These are phyloP conservation scores for Sonneratia caseolaris DNA, from an alignment of 345 rosid species.

Conservation along the genomic window DNA sequence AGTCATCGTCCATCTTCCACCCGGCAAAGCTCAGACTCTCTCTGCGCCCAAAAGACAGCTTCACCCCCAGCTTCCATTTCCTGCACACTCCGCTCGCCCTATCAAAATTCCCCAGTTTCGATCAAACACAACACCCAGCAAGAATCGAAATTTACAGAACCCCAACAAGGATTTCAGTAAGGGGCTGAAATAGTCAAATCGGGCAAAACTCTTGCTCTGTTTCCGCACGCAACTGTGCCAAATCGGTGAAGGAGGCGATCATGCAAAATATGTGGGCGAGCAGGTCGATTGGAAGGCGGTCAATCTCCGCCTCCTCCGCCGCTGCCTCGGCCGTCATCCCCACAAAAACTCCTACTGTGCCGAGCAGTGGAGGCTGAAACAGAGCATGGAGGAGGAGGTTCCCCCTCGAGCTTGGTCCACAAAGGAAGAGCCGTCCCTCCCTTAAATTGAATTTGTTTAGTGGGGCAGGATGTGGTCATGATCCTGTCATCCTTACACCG, in stretches of 20 bases:
- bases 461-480: slow-evolving; percentile 7
- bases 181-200: background rate
- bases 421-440: background rate
- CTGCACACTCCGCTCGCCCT: slow-evolving; percentile 80
- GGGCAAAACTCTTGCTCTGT: background rate
- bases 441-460: background rate
- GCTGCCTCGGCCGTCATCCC: slow-evolving; percentile 9
- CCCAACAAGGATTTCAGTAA: background rate
- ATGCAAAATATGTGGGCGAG: slow-evolving; percentile 56
- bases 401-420: background rate
- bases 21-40: slow-evolving; percentile 63
- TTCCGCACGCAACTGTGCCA: slow-evolving; percentile 51
- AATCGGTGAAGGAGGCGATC: slow-evolving; percentile 68
- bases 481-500: background rate
- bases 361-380: background rate
- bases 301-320: slow-evolving; percentile 60
- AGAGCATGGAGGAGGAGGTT: background rate
- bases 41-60: slow-evolving; percentile 63
- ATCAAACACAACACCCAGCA: slow-evolving; percentile 3
- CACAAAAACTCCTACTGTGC: background rate
- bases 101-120: background rate
- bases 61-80: slow-evolving; percentile 87
- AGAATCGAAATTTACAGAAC: background rate
- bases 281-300: slow-evolving; percentile 64
- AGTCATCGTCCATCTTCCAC: slow-evolving; percentile 75